A percentile compares a stretch with the other conserved stretches of the same genome.
Evolutionary conservation across 2,329 filamentous ascomycete species (phyloP).

Genomic region (Aciculosporium take): DNA sequence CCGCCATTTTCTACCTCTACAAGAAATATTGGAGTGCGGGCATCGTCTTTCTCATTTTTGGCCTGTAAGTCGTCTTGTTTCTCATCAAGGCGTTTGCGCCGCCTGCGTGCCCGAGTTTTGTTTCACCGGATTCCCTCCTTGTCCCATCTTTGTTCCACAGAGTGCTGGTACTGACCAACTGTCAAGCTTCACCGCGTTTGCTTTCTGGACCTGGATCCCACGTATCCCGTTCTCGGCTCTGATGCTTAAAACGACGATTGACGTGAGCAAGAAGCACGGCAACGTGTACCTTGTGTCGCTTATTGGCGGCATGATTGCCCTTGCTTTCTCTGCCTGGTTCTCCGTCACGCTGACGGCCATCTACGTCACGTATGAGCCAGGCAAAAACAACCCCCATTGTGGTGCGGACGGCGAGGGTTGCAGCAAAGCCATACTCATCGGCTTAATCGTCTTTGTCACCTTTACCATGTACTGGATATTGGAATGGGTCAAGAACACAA

Average conservation of each 20-base stretch:
- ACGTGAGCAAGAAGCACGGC: constrained; percentile 69
- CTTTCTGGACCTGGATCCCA: constrained; percentile 75
- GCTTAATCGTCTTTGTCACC: constrained; percentile 71
- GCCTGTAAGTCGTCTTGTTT: constrained; percentile 3
- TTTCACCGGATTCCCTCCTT: no score
- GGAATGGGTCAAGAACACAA: constrained; percentile 86
- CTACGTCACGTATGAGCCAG: constrained; percentile 70
- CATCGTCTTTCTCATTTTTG: constrained; percentile 73
- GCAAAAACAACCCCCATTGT: constrained; percentile 35
- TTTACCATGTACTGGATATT: constrained; percentile 92
- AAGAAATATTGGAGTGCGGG: constrained; percentile 67
- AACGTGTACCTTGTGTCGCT: constrained; percentile 78
- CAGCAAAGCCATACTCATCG: constrained; percentile 63
- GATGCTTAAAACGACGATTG: constrained; percentile 76
- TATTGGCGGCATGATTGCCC: constrained; percentile 63
- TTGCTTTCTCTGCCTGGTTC: constrained; percentile 73
- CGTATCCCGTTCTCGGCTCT: constrained; percentile 83
- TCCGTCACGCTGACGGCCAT: constrained; percentile 74
- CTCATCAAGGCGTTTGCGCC: neutral
- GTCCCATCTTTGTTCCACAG: neutral
- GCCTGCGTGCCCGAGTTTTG: no score
- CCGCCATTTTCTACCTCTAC: constrained; percentile 73
- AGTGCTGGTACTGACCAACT: neutral
- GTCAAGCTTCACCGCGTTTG: constrained; percentile 9
- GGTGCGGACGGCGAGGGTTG: constrained; percentile 43